Conservation (phyloP, 805 yeast species). For the Yamadazyma sp. region DNA sequence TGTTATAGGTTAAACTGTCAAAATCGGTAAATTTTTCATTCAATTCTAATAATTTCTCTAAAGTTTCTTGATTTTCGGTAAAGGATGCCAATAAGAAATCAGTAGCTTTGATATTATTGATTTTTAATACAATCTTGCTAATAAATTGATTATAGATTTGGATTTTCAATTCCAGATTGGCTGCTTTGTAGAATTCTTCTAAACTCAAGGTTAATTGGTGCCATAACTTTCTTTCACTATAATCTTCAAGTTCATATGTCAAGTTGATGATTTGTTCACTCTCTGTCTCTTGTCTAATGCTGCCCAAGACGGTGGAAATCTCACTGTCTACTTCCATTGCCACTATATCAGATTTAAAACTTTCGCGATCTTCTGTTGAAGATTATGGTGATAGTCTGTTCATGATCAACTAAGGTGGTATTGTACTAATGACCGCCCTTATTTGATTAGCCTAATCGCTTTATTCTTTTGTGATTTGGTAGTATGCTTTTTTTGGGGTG, state of each 20-base stretch:
- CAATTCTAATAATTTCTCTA: slow-evolving; percentile 36
- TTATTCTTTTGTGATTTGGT: too few relatives aligned
- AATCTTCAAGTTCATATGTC: slow-evolving; percentile 74
- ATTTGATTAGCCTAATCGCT: too few relatives aligned
- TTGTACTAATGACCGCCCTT: too few relatives aligned
- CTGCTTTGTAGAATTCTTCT: slow-evolving; percentile 48
- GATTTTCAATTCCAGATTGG: slow-evolving; percentile 48
- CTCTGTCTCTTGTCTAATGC: slow-evolving; percentile 65
- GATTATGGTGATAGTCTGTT: too few relatives aligned
- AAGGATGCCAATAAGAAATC: slow-evolving; percentile 64
- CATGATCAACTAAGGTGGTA: too few relatives aligned
- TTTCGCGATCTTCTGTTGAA: too few relatives aligned
- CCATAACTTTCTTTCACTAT: slow-evolving; percentile 89
- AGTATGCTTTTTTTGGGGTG: too few relatives aligned
- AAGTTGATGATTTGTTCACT: slow-evolving; percentile 54
- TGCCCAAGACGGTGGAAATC: slow-evolving; percentile 47
- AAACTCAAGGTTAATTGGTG: slow-evolving; percentile 81
- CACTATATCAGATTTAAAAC: too few relatives aligned
- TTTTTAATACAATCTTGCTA: slow-evolving; percentile 58
- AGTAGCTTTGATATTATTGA: slow-evolving; percentile 77
- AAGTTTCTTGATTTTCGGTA: slow-evolving; percentile 20
- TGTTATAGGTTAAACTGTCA: slow-evolving; percentile 48
- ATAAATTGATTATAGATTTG: slow-evolving; percentile 73
- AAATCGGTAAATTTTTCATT: slow-evolving; percentile 39
- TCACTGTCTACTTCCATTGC: slow-evolving; percentile 42